These are phyloP conservation scores for Diaporthe ampelina DNA, from an alignment of 2,329 filamentous ascomycete genomes.

Conservation along the genomic window DNA sequence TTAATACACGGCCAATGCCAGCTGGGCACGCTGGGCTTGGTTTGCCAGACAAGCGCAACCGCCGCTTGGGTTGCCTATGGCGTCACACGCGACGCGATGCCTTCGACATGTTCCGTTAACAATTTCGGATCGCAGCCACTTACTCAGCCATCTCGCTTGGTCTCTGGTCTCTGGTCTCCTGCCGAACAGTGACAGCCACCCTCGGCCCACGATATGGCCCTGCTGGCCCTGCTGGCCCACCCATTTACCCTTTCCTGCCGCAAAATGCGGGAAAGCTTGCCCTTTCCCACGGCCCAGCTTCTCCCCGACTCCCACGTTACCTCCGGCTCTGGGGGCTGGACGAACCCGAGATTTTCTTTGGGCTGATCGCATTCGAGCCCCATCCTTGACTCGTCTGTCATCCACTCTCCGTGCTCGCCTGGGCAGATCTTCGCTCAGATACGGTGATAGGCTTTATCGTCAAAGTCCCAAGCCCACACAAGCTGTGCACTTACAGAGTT, in stretches of 20 bases:
- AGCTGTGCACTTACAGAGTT: neutral
- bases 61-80: constrained; percentile 21
- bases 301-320: constrained; percentile 24
- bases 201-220: constrained; percentile 3
- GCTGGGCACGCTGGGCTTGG: constrained; percentile 16
- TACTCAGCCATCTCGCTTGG: constrained; percentile 26
- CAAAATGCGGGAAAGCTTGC: constrained; percentile 31
- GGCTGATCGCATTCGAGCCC: constrained; percentile 31
- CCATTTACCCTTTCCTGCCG: constrained; percentile 26
- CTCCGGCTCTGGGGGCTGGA: constrained; percentile 28
- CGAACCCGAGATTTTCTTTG: constrained; percentile 33
- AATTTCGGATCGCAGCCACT: constrained; percentile 22
- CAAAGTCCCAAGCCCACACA: constrained; percentile 3
- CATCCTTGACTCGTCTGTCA: constrained; percentile 24
- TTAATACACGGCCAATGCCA: constrained; percentile 21
- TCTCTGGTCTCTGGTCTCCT: neutral
- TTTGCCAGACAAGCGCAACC: constrained; percentile 35
- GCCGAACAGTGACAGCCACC: neutral
- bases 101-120: constrained; percentile 35
- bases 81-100: constrained; percentile 14
- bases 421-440: constrained; percentile 23
- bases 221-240: constrained; percentile 18
- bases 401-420: constrained; percentile 27
- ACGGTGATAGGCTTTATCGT: constrained; percentile 11
- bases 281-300: constrained; percentile 17